Percentiles rank a stretch among this genome's conserved stretches.
Evolutionary conservation across 345 rosid species (phyloP).

Genomic region (Orychophragmus violaceus): DNA sequence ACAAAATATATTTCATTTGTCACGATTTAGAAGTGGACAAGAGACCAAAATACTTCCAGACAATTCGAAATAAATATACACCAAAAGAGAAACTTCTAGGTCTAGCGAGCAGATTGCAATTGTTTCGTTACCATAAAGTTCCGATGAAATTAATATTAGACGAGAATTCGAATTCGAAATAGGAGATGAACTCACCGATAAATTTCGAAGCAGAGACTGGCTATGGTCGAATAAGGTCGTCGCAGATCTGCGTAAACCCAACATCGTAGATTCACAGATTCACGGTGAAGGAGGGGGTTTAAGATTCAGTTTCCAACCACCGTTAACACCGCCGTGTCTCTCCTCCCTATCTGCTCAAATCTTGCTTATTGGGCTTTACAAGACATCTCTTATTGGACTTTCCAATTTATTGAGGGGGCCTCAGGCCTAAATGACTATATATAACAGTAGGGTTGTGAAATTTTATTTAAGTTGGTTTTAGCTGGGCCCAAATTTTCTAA

Average conservation of each 20-base stretch:
- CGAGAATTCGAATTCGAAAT: not conserved
- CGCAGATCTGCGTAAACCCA: constrained; percentile 35
- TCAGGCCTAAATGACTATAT: not conserved
- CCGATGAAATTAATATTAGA: too few species aligned
- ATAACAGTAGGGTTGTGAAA: not conserved
- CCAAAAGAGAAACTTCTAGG: too few species aligned
- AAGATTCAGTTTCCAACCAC: constrained; percentile 8
- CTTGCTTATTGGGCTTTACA: not conserved
- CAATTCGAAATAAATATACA: too few species aligned
- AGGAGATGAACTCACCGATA: constrained; percentile 22
- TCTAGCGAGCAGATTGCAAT: too few species aligned
- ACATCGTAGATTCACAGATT: constrained; percentile 15
- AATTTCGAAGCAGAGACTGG: constrained; percentile 33
- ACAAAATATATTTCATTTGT: too few species aligned
- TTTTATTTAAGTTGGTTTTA: not conserved
- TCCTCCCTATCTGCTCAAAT: not conserved
- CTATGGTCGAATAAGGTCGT: constrained; percentile 28
- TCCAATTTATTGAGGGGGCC: not conserved
- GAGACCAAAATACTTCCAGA: too few species aligned
- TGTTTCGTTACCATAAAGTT: too few species aligned
- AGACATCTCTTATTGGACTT: too few species aligned
- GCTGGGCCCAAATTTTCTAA: too few species aligned
- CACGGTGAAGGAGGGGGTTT: constrained; percentile 11
- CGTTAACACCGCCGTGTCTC: not conserved
- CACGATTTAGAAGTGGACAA: too few species aligned